These are phyloP conservation scores for Fraxinus paxiana DNA, from an alignment of 305 asterid species.

Conservation along the genomic window DNA sequence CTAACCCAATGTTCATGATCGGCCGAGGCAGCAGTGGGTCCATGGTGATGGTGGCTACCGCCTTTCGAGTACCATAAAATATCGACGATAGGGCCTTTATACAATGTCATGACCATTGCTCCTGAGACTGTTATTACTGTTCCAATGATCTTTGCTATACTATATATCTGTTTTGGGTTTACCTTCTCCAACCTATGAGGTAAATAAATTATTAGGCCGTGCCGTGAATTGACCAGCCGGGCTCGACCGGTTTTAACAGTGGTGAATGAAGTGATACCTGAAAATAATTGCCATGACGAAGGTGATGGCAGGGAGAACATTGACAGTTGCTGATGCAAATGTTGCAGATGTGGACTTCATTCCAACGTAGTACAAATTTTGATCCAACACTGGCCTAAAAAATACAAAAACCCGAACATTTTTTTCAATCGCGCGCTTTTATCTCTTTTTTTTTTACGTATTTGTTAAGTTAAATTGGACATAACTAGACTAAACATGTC, in stretches of 20 bases:
- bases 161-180: conserved; percentile 47
- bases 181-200: conserved; percentile 62
- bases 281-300: conserved; percentile 74
- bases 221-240: neutral
- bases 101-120: conserved; percentile 87
- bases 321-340: conserved; percentile 73
- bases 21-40: conserved; percentile 20
- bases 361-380: conserved; percentile 77
- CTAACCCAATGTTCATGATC: conserved; percentile 55
- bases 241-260: neutral
- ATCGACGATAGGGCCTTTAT: conserved; percentile 70
- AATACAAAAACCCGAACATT: neutral
- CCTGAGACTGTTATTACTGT: conserved; percentile 70
- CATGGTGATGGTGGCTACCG: conserved; percentile 40
- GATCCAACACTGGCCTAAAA: conserved; percentile 85
- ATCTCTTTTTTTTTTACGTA: neutral
- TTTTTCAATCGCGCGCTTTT: neutral
- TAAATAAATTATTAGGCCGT: neutral
- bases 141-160: conserved; percentile 78
- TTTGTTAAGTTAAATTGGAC: neutral
- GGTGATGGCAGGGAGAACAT: conserved; percentile 84
- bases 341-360: conserved; percentile 80
- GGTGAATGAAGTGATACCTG: conserved; percentile 45
- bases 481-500: neutral
- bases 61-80: conserved; percentile 48